phyloP scores from a whole-genome alignment of 768 basidiomycete species.

The Leccinellum rugosiceps region DNA sequence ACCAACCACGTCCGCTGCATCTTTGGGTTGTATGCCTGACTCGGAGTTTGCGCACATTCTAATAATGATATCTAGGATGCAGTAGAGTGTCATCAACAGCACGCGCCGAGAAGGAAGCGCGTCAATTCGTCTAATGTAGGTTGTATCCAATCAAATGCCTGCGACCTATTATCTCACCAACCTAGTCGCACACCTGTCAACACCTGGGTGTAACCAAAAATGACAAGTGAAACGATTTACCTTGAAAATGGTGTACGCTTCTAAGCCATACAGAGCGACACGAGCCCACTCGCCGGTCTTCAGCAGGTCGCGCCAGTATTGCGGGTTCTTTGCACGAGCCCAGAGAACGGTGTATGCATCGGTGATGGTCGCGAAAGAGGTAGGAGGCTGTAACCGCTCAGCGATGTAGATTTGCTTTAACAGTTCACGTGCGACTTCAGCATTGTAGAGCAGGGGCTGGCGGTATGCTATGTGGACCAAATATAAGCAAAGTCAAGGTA shows the following conservation, averaged over 20 bases:
- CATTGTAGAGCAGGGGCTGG: constrained; percentile 75
- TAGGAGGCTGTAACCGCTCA: constrained; percentile 64
- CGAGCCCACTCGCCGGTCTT: constrained; percentile 64
- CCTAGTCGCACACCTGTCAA: constrained; percentile 35
- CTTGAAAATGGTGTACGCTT: constrained; percentile 91
- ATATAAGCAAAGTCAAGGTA: not conserved
- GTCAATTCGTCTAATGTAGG: constrained; percentile 41
- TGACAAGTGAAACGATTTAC: constrained; percentile 36
- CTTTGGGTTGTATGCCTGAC: constrained; percentile 1
- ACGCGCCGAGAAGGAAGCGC: not conserved
- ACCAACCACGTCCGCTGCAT: constrained; percentile 1
- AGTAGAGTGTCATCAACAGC: not conserved
- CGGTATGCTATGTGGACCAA: constrained; percentile 53
- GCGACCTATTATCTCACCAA: constrained; percentile 86
- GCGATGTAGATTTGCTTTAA: constrained; percentile 70
- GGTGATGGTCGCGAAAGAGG: constrained; percentile 47
- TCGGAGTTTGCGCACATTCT: constrained; percentile 1
- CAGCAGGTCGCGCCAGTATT: constrained; percentile 60
- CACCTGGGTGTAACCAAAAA: not conserved
- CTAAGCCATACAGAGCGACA: constrained; percentile 72
- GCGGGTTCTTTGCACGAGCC: constrained; percentile 52
- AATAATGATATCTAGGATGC: constrained; percentile 9
- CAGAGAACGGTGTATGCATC: constrained; percentile 65
- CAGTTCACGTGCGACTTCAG: constrained; percentile 71
- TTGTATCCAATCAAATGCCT: constrained; percentile 80